phyloP scores from a whole-genome alignment of 495 filamentous ascomycete genomes.

The Penicillium bovifimosum region DNA sequence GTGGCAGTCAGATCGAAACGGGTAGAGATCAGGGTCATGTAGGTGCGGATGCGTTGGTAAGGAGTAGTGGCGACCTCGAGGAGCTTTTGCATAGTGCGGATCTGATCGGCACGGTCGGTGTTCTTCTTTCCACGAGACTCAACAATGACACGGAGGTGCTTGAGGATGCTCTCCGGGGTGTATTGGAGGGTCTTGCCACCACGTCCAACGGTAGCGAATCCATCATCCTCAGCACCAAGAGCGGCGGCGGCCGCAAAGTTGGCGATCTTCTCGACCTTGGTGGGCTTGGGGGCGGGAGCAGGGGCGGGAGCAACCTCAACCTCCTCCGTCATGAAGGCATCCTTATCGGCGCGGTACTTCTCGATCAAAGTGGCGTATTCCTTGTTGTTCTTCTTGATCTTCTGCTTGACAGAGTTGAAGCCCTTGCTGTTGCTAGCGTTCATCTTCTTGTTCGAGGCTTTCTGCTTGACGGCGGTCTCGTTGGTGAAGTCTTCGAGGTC shows the following conservation, averaged over 20 bases:
- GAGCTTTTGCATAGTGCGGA: constrained; percentile 94
- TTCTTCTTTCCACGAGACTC: constrained; percentile 98
- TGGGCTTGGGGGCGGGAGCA: constrained; percentile 29
- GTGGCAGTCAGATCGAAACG: constrained; percentile 89
- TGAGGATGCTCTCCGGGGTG: constrained; percentile 96
- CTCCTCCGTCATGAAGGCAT: constrained; percentile 80
- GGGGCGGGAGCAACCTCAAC: constrained; percentile 55
- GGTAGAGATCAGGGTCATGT: constrained; percentile 86
- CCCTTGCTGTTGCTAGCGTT: constrained; percentile 91
- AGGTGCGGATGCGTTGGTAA: constrained; percentile 92
- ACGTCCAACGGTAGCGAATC: constrained; percentile 79
- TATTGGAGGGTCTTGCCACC: constrained; percentile 82
- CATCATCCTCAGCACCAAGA: constrained; percentile 67
- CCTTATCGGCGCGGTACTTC: constrained; percentile 76
- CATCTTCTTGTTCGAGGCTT: constrained; percentile 96
- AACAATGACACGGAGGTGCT: constrained; percentile 86
- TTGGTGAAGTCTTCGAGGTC: constrained; percentile 95
- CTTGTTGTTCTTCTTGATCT: constrained; percentile 97
- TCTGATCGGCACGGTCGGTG: constrained; percentile 90
- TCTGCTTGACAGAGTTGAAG: constrained; percentile 93
- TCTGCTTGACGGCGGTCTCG: constrained; percentile 89
- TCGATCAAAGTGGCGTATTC: constrained; percentile 85
- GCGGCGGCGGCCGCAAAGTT: constrained; percentile 31
- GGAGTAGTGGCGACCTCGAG: constrained; percentile 79
- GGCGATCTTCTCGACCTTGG: constrained; percentile 43